phyloP scores from a whole-genome alignment of 2,329 filamentous ascomycete genomes.

The Didymella arachidicola region DNA sequence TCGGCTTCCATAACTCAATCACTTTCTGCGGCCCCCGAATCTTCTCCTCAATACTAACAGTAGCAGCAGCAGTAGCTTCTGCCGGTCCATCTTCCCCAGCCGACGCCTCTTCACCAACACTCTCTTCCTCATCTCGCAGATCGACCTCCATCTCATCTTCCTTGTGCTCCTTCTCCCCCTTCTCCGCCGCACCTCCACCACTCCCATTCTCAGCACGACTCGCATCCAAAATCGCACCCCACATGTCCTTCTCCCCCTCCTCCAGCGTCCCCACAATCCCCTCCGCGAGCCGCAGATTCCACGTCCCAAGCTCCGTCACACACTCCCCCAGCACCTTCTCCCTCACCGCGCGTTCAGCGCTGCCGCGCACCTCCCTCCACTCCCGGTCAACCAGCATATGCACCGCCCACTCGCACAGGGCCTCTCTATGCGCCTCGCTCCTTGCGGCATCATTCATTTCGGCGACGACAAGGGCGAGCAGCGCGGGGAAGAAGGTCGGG shows the following conservation, averaged over 20 bases:
- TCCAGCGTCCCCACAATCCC: constrained; percentile 39
- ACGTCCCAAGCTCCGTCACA: constrained; percentile 49
- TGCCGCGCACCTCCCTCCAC: constrained; percentile 44
- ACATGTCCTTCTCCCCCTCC: constrained; percentile 20
- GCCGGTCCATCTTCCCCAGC: background rate
- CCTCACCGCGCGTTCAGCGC: constrained; percentile 13
- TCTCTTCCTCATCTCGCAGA: background rate
- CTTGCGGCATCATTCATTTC: constrained; percentile 40
- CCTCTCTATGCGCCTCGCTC: constrained; percentile 51
- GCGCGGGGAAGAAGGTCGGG: constrained; percentile 46
- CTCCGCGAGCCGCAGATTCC: constrained; percentile 50
- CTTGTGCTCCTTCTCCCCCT: constrained; percentile 1
- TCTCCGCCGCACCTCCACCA: constrained; percentile 8
- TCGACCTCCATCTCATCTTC: background rate
- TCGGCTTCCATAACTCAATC: constrained; percentile 43
- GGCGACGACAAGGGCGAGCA: constrained; percentile 52
- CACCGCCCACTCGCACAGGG: constrained; percentile 58
- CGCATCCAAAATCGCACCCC: constrained; percentile 44
- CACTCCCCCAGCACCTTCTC: constrained; percentile 35
- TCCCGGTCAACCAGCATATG: constrained; percentile 55
- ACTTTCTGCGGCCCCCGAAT: constrained; percentile 40
- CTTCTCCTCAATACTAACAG: constrained; percentile 16
- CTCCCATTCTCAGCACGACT: constrained; percentile 23
- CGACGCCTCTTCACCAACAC: background rate
- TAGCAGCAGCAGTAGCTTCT: too few species aligned